Evolutionary conservation across 1,284 basidiomycete genomes (phyloP).

Genomic region (Bondarzewia mesenterica): DNA sequence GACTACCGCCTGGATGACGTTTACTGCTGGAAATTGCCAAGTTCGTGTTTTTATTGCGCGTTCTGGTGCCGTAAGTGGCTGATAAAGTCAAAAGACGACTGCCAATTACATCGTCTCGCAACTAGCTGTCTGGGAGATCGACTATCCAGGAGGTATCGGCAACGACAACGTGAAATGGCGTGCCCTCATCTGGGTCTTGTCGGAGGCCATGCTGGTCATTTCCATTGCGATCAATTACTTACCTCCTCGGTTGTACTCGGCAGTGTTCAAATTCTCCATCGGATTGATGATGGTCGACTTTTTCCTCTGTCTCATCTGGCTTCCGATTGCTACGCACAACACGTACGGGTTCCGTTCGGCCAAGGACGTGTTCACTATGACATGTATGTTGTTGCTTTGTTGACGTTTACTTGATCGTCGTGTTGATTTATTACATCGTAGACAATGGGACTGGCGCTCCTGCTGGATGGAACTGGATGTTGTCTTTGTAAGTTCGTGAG

Average conservation of each 20-base stretch:
- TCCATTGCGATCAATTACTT: conserved; percentile 77
- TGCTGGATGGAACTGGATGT: conserved; percentile 79
- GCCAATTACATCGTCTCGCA: conserved; percentile 82
- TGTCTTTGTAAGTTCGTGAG: conserved; percentile 80
- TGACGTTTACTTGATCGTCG: background rate
- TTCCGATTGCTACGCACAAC: conserved; percentile 77
- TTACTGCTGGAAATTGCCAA: conserved; percentile 76
- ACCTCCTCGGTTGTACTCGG: conserved; percentile 65
- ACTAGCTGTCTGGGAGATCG: conserved; percentile 67
- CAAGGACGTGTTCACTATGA: conserved; percentile 72
- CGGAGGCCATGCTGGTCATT: conserved; percentile 60
- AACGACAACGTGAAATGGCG: conserved; percentile 76
- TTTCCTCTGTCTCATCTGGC: conserved; percentile 79
- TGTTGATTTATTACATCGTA: conserved; percentile 18
- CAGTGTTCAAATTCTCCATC: conserved; percentile 68
- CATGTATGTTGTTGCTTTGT: conserved; percentile 45
- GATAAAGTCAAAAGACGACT: conserved; percentile 43
- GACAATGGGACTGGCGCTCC: conserved; percentile 84
- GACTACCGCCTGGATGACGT: conserved; percentile 86
- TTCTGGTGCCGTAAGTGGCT: background rate
- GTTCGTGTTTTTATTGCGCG: conserved; percentile 27
- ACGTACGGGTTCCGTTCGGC: conserved; percentile 79
- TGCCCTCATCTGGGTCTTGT: conserved; percentile 72
- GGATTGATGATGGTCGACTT: conserved; percentile 76
- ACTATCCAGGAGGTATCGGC: conserved; percentile 70